These are phyloP conservation scores for Fusarium lyarnte DNA, from an alignment of 2,329 filamentous ascomycete species.

Conservation along the genomic window DNA sequence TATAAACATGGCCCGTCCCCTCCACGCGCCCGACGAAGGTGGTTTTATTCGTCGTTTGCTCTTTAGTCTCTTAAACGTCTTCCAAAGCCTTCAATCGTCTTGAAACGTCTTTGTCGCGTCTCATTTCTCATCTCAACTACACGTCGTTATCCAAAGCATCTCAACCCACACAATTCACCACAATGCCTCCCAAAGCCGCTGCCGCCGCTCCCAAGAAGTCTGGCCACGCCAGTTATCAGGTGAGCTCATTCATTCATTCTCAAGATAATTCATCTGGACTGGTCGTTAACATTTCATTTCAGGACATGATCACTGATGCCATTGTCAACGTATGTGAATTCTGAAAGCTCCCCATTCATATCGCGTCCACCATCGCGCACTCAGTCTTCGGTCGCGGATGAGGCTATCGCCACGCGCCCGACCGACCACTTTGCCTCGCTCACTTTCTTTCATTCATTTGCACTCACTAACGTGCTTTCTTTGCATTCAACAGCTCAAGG, in stretches of 20 bases:
- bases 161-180: constrained; percentile 45
- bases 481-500: constrained; percentile 62
- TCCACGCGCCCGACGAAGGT: constrained; percentile 62
- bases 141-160: constrained; percentile 28
- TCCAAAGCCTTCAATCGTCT: constrained; percentile 8
- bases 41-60: constrained; percentile 50
- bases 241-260: constrained; percentile 48
- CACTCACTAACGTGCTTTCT: constrained; percentile 56
- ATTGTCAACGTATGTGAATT: constrained; percentile 65
- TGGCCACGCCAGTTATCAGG: constrained; percentile 68
- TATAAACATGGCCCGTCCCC: constrained; percentile 67
- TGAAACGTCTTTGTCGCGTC: constrained; percentile 32
- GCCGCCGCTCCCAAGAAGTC: constrained; percentile 58
- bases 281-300: constrained; percentile 19
- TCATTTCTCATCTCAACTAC: constrained; percentile 41
- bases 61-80: constrained; percentile 40
- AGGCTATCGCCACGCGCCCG: constrained; percentile 35
- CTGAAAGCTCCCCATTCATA: constrained; percentile 39
- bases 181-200: constrained; percentile 70
- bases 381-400: constrained; percentile 37
- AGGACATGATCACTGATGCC: constrained; percentile 72
- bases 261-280: neutral
- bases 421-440: constrained; percentile 11
- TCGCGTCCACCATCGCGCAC: constrained; percentile 49
- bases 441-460: constrained; percentile 19